Conservation (phyloP, 306 rosid genomes). For the Dalbergia cochinchinensis region DNA sequence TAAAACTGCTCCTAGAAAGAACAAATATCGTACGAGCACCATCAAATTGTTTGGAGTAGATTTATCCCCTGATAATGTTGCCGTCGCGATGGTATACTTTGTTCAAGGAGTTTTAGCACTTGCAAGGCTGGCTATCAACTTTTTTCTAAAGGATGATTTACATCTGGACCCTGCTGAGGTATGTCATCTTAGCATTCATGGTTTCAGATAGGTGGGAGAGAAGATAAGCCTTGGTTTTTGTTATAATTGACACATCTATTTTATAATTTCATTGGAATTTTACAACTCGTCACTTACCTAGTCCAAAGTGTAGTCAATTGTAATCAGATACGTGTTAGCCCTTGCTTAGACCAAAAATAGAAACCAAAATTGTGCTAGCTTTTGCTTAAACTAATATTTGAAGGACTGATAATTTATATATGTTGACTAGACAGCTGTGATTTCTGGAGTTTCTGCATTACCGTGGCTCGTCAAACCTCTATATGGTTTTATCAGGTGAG, state of each 20-base stretch:
- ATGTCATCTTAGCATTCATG: slow-evolving; percentile 37
- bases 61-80: slow-evolving; percentile 85
- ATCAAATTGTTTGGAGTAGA: slow-evolving; percentile 78
- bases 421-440: slow-evolving; percentile 92
- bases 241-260: not conserved
- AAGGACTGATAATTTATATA: slow-evolving; percentile 53
- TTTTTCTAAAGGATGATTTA: slow-evolving; percentile 90
- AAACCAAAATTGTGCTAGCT: not conserved
- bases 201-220: slow-evolving; percentile 1
- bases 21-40: slow-evolving; percentile 50
- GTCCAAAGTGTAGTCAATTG: slow-evolving; percentile 9
- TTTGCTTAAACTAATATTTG: slow-evolving; percentile 23
- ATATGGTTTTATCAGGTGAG: slow-evolving; percentile 92
- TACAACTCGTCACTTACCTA: slow-evolving; percentile 3
- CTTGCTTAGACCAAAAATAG: slow-evolving; percentile 18
- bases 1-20: slow-evolving; percentile 55
- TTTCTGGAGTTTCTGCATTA: slow-evolving; percentile 82
- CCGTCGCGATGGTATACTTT: slow-evolving; percentile 97
- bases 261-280: slow-evolving; percentile 22
- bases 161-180: slow-evolving; percentile 99
- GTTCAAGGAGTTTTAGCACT: slow-evolving; percentile 99
- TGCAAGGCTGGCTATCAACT: slow-evolving; percentile 91
- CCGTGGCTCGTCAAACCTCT: slow-evolving; percentile 97
- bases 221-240: not conserved
- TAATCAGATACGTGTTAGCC: not conserved